phyloP scores from a whole-genome alignment of 306 rosid species.

The Quercus wislizeni region DNA sequence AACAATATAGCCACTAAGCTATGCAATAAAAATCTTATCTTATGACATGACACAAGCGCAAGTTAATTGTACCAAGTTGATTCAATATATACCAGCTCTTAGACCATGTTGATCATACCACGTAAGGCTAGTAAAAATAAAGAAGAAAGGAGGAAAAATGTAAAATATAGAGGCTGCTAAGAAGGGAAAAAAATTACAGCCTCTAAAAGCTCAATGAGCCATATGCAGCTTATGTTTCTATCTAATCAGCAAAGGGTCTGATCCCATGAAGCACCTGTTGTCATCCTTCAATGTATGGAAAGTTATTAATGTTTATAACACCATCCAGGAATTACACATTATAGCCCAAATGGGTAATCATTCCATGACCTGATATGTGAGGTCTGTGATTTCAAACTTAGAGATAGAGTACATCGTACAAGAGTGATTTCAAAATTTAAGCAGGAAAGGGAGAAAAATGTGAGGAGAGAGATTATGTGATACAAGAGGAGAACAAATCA shows the following conservation, averaged over 20 bases:
- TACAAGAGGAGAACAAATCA: not conserved
- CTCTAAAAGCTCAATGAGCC: not conserved
- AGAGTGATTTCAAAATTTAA: not conserved
- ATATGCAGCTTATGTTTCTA: not conserved
- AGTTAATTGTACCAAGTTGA: not conserved
- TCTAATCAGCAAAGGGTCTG: not conserved
- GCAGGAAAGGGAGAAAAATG: not conserved
- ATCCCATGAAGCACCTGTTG: not conserved
- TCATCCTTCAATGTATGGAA: not conserved
- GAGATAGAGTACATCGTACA: not conserved
- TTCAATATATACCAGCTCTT: not conserved
- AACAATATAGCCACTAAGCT: not conserved
- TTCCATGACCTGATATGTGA: not conserved
- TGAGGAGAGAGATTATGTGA: not conserved
- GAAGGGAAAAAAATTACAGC: not conserved
- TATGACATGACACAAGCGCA: conserved; percentile 8
- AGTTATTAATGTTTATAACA: not conserved
- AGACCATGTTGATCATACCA: not conserved
- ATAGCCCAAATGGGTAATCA: not conserved
- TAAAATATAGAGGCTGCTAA: not conserved
- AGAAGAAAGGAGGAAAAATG: not conserved
- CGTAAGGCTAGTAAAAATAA: conserved; percentile 10
- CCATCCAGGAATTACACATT: not conserved
- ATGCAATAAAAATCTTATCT: not conserved
- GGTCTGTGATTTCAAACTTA: not conserved